Percentiles rank a stretch among this genome's conserved stretches.
These are phyloP conservation scores for Cenchrus fungigraminus DNA, from an alignment of 176 grass and related monocot genomes.

Conservation along the genomic window DNA sequence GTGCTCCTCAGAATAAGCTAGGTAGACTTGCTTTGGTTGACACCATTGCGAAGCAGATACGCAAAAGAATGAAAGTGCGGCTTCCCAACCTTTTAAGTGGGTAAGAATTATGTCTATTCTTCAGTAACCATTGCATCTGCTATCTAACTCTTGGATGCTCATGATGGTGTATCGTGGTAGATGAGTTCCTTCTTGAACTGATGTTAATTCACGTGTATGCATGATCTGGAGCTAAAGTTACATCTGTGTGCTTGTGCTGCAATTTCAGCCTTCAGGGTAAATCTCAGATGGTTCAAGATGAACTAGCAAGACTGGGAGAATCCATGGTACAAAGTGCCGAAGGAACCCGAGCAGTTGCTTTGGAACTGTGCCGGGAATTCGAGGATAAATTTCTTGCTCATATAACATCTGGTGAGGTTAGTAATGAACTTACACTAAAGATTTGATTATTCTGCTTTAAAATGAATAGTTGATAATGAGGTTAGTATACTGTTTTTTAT, in stretches of 20 bases:
- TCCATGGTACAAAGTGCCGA: conserved; percentile 87
- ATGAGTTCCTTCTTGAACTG: neutral
- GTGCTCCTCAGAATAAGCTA: conserved; percentile 73
- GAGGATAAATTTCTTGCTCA: conserved; percentile 92
- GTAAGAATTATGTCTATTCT: conserved; percentile 48
- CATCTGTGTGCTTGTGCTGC: neutral
- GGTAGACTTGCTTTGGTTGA: conserved; percentile 79
- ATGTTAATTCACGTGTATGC: conserved; percentile 8
- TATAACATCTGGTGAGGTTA: conserved; percentile 88
- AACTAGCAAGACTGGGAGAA: conserved; percentile 85
- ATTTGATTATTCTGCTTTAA: conserved; percentile 9
- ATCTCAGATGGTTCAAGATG: conserved; percentile 87
- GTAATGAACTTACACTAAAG: conserved; percentile 31
- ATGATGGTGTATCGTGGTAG: conserved; percentile 3
- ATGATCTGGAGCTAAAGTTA: conserved; percentile 19
- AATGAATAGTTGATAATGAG: conserved; percentile 14
- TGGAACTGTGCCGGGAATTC: conserved; percentile 92
- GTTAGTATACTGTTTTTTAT: conserved; percentile 23
- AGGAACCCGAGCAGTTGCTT: conserved; percentile 84
- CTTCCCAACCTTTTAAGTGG: conserved; percentile 86
- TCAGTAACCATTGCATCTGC: neutral
- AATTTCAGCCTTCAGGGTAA: conserved; percentile 83
- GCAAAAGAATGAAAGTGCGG: conserved; percentile 87
- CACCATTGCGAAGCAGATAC: conserved; percentile 83
- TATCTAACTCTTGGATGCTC: conserved; percentile 23